Conservation (phyloP, 768 basidiomycete genomes). For the Pisolithus albus region DNA sequence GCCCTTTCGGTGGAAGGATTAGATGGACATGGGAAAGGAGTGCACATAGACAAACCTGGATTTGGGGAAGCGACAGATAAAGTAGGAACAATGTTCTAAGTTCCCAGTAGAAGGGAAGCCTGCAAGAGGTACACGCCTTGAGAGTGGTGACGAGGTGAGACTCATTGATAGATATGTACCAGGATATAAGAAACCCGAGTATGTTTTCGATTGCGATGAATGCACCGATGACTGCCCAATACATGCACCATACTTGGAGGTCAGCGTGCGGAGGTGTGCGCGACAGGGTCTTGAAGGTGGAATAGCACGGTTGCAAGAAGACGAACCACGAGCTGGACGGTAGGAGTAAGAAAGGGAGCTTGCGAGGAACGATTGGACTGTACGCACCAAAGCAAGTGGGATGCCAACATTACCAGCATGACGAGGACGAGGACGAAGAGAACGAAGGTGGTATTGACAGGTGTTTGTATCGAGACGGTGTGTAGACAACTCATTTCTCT, state of each 20-base stretch:
- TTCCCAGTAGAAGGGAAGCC: constrained; percentile 78
- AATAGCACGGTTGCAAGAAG: constrained; percentile 55
- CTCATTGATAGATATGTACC: constrained; percentile 34
- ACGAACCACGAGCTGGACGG: constrained; percentile 63
- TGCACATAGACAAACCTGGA: constrained; percentile 38
- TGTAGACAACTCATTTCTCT: too few relatives aligned
- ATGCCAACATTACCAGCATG: constrained; percentile 46
- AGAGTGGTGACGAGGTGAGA: constrained; percentile 7
- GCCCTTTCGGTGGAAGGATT: constrained; percentile 37
- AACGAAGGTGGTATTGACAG: background rate
- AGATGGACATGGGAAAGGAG: constrained; percentile 1
- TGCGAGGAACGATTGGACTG: background rate
- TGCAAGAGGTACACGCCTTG: constrained; percentile 20
- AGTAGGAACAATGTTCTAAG: constrained; percentile 60
- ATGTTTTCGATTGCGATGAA: constrained; percentile 58
- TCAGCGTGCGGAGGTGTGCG: constrained; percentile 46
- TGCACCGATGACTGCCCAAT: constrained; percentile 58
- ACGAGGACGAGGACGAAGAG: constrained; percentile 3
- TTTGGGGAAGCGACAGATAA: constrained; percentile 64
- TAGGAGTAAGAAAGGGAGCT: background rate
- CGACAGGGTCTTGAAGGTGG: constrained; percentile 61
- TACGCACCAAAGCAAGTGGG: constrained; percentile 43
- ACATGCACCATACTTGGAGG: constrained; percentile 50
- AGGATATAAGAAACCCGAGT: constrained; percentile 58
- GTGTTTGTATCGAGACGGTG: background rate